Percentiles rank a stretch among this genome's conserved stretches.
phyloP scores from a whole-genome alignment of 2,329 filamentous ascomycete species.

The Alternaria metachromatica region DNA sequence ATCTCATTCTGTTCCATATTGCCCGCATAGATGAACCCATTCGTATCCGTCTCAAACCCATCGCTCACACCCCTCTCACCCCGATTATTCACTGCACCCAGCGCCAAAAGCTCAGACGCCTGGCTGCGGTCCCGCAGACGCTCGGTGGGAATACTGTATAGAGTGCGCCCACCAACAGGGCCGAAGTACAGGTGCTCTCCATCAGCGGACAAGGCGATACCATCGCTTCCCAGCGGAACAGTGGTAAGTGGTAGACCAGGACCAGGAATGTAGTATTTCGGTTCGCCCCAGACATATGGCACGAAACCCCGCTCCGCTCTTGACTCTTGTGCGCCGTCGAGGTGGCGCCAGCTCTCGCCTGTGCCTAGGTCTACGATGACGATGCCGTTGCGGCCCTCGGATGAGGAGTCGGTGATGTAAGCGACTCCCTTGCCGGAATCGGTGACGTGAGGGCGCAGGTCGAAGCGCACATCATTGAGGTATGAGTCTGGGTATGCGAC shows the following conservation, averaged over 20 bases:
- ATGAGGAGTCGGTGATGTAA: conserved; percentile 61
- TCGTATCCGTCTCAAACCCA: conserved; percentile 60
- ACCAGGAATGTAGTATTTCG: conserved; percentile 52
- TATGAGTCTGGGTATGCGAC: conserved; percentile 59
- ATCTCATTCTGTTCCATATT: conserved; percentile 56
- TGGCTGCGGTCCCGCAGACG: conserved; percentile 50
- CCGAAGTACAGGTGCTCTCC: conserved; percentile 57
- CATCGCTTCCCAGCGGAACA: conserved; percentile 57
- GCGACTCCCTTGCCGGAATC: conserved; percentile 55
- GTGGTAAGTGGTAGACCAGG: conserved; percentile 47
- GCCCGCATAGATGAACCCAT: conserved; percentile 58
- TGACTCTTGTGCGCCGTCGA: conserved; percentile 53
- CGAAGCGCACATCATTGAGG: conserved; percentile 62
- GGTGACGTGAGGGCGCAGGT: conserved; percentile 54
- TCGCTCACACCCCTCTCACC: conserved; percentile 60
- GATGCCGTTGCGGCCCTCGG: conserved; percentile 57
- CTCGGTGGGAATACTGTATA: conserved; percentile 56
- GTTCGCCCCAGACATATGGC: conserved; percentile 57
- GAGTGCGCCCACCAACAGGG: conserved; percentile 52
- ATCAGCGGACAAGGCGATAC: conserved; percentile 59
- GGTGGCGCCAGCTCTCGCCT: conserved; percentile 58
- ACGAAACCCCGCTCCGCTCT: conserved; percentile 55
- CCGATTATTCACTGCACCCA: conserved; percentile 51
- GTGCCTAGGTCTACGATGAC: conserved; percentile 59
- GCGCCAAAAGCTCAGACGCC: conserved; percentile 53